Base-by-base conservation (phyloP, 129 eudicot species). In the Flaveria robusta region DNA sequence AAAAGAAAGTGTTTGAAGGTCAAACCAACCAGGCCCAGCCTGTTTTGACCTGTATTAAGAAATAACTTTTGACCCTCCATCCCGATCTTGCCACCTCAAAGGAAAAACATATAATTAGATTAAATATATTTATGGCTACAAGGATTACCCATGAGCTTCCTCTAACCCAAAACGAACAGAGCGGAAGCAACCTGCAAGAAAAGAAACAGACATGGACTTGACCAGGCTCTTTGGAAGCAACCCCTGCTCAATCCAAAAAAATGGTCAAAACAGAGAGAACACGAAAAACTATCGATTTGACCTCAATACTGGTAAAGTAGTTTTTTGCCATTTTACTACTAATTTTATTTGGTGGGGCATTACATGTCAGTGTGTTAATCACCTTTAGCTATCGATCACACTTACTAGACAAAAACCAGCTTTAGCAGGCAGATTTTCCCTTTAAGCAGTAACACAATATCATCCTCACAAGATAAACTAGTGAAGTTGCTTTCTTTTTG, bases 61-160 rank as follows among this genome's bases (percentile, higher is more conserved):
- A 19, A 37, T 37, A 27, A n/a, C 14, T 65, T 65, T 37, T 2
- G 47, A 34, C 70, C 24, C 47, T 2, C 14, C 66, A 14, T 2
- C 3, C 47, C 70, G 49, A 65, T 65, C 47, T 65, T 66, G 47
- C 70, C 70, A 66, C 70, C 70, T 34, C 26, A 16, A 7, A 29
- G 45, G 8, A 19, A 34, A 14, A 56, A 60, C n/a, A n/a, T n/a
- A n/a, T 14, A 69, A 77, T 68, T 37, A 49, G 2, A 54, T 22
- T 26, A 43, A 45, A 83, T 19, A 60, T 37, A 58, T 47, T 63
- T 50, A 63, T 72, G 75, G 63, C 9, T 11, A 66, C 78, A 72
- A n/a, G 20, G 24, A 79, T 85, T 87, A 93, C 98, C 98, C 98
- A 51, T 93, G 98, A 87, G 98, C 96, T 90, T 90, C 98, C 77